Base-by-base conservation (phyloP, 1,139 yeast species). In the Casaregolazyma suthepensis region DNA sequence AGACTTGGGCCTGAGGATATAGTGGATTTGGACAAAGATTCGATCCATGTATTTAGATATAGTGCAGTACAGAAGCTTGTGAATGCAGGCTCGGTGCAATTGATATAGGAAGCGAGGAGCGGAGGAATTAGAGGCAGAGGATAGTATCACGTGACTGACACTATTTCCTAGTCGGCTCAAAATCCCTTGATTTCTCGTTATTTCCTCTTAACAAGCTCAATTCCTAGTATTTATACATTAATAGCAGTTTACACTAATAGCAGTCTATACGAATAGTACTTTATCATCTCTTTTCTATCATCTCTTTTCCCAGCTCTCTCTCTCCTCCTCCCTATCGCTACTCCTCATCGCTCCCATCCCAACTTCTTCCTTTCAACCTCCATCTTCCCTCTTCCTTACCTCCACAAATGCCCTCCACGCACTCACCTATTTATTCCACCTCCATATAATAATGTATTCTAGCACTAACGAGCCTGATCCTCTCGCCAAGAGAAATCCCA, bases 31-130 rank as follows among this genome's bases (percentile, higher is more conserved):
- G 77, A 73, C 6, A 68, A 73, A 18, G 82, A 81, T n/a, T 88
- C 91, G 42, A 81, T 90, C 10, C 89, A 87, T 63, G 89, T 87
- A 45, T 77, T 88, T 65, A 76, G 88, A 55, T 91, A 88, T 70
- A 75, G 76, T 20, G 77, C 81, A 5, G 73, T 86, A 3, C 52
- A 54, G 29, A 55, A 56, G 12, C 52, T 61, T 5, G 37, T 56
- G n/a, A 52, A 51, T 10, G 45, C 48, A 12, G 64, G 63, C 2
- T 46, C 54, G 4, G 62, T 66, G 1, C 66, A 61, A 51, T 54
- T 68, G n/a, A 57, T 69, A n/a, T 66, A 53, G 40, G 5, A 52
- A 1, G 40, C 12, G 35, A 5, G 7, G 12, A 31, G 15, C 9
- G 18, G 29, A 22, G 38, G 19, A 47, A 23, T 13, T 3, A 31